Evolutionary conservation across 2,329 filamentous ascomycete species (phyloP).

Genomic region (Colletotrichum karsti): DNA sequence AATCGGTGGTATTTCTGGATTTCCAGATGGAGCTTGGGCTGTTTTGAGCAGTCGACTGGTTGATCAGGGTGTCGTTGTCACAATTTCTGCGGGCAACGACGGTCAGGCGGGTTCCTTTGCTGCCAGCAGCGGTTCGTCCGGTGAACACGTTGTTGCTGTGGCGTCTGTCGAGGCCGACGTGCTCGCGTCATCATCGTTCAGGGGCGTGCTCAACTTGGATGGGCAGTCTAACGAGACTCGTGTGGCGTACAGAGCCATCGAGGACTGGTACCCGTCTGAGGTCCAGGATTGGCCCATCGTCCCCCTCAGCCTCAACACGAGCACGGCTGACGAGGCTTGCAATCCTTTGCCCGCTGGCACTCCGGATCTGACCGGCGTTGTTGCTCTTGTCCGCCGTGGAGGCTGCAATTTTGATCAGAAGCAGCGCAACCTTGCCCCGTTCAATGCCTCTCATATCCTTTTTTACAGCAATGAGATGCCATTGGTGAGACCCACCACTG

Average conservation of each 20-base stretch:
- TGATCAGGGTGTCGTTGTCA: conserved; percentile 49
- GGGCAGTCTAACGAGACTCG: conserved; percentile 9
- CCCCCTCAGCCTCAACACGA: conserved; percentile 33
- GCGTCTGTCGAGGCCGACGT: conserved; percentile 47
- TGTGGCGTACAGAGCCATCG: conserved; percentile 14
- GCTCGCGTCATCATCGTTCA: conserved; percentile 14
- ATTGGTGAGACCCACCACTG: conserved; percentile 12
- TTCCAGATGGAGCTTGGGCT: conserved; percentile 37
- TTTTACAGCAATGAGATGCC: conserved; percentile 44
- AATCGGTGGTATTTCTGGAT: conserved; percentile 31
- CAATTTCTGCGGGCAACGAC: conserved; percentile 53
- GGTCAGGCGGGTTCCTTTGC: conserved; percentile 52
- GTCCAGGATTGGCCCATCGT: conserved; percentile 35
- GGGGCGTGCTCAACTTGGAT: background rate
- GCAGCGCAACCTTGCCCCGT: conserved; percentile 44
- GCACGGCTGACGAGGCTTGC: conserved; percentile 44
- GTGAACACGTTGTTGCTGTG: conserved; percentile 50
- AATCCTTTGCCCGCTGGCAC: conserved; percentile 44
- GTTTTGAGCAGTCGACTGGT: conserved; percentile 50
- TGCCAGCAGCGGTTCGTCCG: conserved; percentile 46
- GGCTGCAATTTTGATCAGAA: conserved; percentile 45
- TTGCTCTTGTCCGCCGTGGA: conserved; percentile 53
- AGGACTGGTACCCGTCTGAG: conserved; percentile 15
- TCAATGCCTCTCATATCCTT: conserved; percentile 49
- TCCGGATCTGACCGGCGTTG: conserved; percentile 46